Evolutionary conservation across 148 eudicot genomes (phyloP).

Genomic region (Cornus suecica): DNA sequence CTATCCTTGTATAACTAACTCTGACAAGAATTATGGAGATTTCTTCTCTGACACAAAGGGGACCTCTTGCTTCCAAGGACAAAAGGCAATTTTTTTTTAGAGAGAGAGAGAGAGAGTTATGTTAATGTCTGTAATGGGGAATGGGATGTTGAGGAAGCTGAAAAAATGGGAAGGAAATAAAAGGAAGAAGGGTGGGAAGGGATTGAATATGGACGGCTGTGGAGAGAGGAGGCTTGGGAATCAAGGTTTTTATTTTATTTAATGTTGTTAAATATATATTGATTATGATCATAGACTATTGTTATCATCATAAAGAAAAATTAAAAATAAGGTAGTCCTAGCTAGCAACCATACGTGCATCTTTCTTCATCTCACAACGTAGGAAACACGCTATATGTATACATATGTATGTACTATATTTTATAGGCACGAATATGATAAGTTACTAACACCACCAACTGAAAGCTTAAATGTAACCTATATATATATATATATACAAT

Average conservation of each 20-base stretch:
- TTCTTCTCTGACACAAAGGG: constrained; percentile 1
- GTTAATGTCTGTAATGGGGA: neutral
- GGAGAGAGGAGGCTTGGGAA: neutral
- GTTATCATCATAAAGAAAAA: neutral
- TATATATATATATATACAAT: too few species aligned
- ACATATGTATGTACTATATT: too few species aligned
- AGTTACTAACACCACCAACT: too few species aligned
- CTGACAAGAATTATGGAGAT: neutral
- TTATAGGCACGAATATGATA: neutral
- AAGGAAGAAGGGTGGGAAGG: neutral
- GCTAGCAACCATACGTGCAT: neutral
- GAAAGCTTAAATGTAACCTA: too few species aligned
- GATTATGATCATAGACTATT: neutral
- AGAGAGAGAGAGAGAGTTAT: neutral
- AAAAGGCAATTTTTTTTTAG: neutral
- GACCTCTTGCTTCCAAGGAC: neutral
- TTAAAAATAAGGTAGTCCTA: too few species aligned
- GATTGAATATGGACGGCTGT: constrained; percentile 1
- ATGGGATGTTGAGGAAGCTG: neutral
- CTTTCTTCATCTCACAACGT: neutral
- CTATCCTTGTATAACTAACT: neutral
- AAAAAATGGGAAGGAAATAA: neutral
- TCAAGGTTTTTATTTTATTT: neutral
- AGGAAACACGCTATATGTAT: neutral
- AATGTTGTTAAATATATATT: neutral